A percentile compares a stretch with the other conserved stretches of the same genome.
phyloP scores from a whole-genome alignment of 2,329 filamentous ascomycete species.

The Parasarocladium wereldwijsianum region DNA sequence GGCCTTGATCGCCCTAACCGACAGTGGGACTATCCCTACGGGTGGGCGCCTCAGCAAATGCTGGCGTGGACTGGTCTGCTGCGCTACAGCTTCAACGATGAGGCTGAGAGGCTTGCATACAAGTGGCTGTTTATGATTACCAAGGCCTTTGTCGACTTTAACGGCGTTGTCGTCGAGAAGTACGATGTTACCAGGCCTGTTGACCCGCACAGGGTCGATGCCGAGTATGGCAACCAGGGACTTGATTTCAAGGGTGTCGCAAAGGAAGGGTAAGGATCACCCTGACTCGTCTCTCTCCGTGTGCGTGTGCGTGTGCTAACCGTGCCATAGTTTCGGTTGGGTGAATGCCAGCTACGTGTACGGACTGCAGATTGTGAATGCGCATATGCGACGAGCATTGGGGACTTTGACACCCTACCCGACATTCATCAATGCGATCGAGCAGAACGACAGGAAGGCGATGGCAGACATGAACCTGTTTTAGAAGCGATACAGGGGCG shows the following conservation, averaged over 20 bases:
- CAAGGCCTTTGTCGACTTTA: slow-evolving; percentile 96
- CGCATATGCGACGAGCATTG: slow-evolving; percentile 77
- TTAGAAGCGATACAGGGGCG: slow-evolving; percentile 5
- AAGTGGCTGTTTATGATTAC: slow-evolving; percentile 98
- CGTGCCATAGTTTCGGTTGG: slow-evolving; percentile 72
- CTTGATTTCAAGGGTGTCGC: slow-evolving; percentile 90
- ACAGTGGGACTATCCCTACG: slow-evolving; percentile 97
- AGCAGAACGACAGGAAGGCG: slow-evolving; percentile 37
- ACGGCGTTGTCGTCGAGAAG: slow-evolving; percentile 96
- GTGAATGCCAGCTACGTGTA: slow-evolving; percentile 97
- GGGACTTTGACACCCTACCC: slow-evolving; percentile 81
- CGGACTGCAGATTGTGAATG: slow-evolving; percentile 74
- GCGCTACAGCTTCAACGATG: slow-evolving; percentile 81
- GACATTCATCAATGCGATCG: slow-evolving; percentile 58
- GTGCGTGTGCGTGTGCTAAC: not conserved
- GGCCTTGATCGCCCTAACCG: slow-evolving; percentile 77
- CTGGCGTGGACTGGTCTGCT: slow-evolving; percentile 88
- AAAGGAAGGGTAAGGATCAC: slow-evolving; percentile 72
- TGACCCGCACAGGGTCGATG: slow-evolving; percentile 86
- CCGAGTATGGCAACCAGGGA: slow-evolving; percentile 96
- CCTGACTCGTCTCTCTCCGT: slow-evolving; percentile 3
- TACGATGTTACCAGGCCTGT: slow-evolving; percentile 88
- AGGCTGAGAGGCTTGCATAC: slow-evolving; percentile 80
- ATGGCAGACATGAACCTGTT: slow-evolving; percentile 25
- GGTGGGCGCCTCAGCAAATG: slow-evolving; percentile 98